These are phyloP conservation scores for Lachnellula occidentalis DNA, from an alignment of 2,329 filamentous ascomycete genomes.

Conservation along the genomic window DNA sequence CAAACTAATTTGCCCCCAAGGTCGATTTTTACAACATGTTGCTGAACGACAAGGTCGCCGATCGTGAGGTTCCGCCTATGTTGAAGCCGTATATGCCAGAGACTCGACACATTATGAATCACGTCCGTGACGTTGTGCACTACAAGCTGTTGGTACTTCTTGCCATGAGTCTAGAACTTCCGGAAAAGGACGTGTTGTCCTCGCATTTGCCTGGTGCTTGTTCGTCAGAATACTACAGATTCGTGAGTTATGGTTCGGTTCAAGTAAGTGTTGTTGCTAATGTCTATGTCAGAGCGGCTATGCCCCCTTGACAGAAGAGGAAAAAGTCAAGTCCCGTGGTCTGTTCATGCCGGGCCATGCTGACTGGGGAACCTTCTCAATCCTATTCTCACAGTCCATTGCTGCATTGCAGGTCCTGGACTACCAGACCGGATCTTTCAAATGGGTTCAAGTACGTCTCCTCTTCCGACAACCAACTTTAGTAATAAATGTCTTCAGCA, in stretches of 20 bases:
- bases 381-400: constrained; percentile 37
- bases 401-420: constrained; percentile 36
- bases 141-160: constrained; percentile 36
- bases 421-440: constrained; percentile 31
- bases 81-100: constrained; percentile 24
- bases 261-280: no score
- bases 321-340: constrained; percentile 34
- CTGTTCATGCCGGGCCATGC: constrained; percentile 38
- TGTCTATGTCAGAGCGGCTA: constrained; percentile 17
- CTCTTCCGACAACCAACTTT: no score
- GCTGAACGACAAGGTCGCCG: constrained; percentile 11
- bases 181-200: constrained; percentile 33
- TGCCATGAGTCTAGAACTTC: constrained; percentile 35
- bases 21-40: constrained; percentile 13
- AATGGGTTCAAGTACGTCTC: constrained; percentile 29
- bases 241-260: constrained; percentile 28
- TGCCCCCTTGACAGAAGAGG: constrained; percentile 31
- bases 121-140: constrained; percentile 27
- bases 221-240: constrained; percentile 35
- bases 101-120: constrained; percentile 26
- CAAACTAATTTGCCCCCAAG: constrained; percentile 4
- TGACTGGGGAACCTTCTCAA: constrained; percentile 37
- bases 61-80: constrained; percentile 5
- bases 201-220: constrained; percentile 33
- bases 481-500: constrained; percentile 9